These are phyloP conservation scores for Helianthus tuberosus DNA, from an alignment of 129 eudicot genomes.

Conservation along the genomic window DNA sequence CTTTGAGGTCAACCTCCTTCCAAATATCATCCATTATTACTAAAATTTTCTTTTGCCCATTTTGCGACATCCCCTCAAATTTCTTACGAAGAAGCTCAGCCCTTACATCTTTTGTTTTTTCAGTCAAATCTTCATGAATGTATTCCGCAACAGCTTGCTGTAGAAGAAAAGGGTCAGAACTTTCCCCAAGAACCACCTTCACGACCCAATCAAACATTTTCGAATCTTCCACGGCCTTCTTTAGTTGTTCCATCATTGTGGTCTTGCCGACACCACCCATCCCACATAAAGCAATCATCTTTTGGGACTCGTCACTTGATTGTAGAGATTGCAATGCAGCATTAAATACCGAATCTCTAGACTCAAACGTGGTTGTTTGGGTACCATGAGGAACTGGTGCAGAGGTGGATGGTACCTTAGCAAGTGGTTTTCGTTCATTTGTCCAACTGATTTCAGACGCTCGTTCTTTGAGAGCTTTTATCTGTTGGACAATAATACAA, in stretches of 20 bases:
- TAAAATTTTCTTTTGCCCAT: conserved; percentile 1
- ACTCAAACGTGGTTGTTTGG: not conserved
- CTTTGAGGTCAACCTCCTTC: conserved; percentile 4
- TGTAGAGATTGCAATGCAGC: conserved; percentile 1
- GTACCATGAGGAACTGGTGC: not conserved
- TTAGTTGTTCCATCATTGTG: conserved; percentile 21
- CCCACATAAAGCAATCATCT: conserved; percentile 21
- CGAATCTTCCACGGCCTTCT: not conserved
- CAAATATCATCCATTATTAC: conserved; percentile 27
- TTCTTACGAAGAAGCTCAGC: conserved; percentile 7
- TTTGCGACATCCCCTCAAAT: not conserved
- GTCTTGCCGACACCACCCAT: conserved; percentile 25
- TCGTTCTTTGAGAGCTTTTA: not conserved
- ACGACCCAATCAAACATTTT: not conserved
- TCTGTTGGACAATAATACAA: not conserved
- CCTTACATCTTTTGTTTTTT: conserved; percentile 17
- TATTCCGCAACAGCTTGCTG: conserved; percentile 6
- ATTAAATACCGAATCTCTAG: not conserved
- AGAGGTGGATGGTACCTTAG: not conserved
- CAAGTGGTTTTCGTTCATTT: not conserved
- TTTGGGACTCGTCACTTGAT: not conserved
- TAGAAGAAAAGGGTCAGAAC: not conserved
- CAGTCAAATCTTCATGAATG: not conserved
- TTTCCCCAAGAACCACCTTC: conserved; percentile 25
- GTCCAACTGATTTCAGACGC: not conserved